Base-by-base conservation (phyloP, 495 filamentous ascomycete genomes). In the Penicillium cataractarum region DNA sequence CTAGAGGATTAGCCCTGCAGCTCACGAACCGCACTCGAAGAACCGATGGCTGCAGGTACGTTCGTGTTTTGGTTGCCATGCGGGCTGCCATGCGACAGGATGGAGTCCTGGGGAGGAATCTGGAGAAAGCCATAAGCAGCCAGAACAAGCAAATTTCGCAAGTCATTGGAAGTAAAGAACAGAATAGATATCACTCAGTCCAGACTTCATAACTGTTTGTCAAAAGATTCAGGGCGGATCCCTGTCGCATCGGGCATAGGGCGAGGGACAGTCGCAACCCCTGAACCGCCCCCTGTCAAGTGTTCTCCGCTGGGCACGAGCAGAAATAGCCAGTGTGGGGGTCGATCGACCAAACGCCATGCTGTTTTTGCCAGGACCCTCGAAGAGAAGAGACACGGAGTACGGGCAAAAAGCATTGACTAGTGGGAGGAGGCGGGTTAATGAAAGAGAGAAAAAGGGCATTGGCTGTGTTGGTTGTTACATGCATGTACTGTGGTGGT, bases 231-330 rank as follows among this genome's bases (percentile, higher is more conserved):
- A 31, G 7, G 26, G 60, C 60, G 60, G 55, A 53, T 58, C 60
- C 60, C 44, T 33, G 27, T 33, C 19, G 42, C 17, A 52, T 63
- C 15, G 46, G 55, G 60, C 15, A 56, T 63, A 65, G 60, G 55
- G 61, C 48, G 57, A 51, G 19, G 46, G 21, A 58, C 32, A 56
- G 32, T 58, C 29, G 49, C 66, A 67, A 67, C 70, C 70, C 70
- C 70, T 72, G 70, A 72, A 70, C 70, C 64, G 62, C 67, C 67
- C 65, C 63, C 65, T 63, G 65, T 65, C 69, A 55, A n/a, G 33
- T 46, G 37, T 69, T 65, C 67, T 69, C 69, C 69, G 69, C 68
- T 64, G 40, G 52, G 55, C 64, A 65, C 59, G 60, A 67, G 63
- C 63, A 62, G 66, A 69, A 64, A 44, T 46, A 68, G 60, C 61